phyloP scores from a whole-genome alignment of 441 rosid genomes.

The Corymbia citriodora region DNA sequence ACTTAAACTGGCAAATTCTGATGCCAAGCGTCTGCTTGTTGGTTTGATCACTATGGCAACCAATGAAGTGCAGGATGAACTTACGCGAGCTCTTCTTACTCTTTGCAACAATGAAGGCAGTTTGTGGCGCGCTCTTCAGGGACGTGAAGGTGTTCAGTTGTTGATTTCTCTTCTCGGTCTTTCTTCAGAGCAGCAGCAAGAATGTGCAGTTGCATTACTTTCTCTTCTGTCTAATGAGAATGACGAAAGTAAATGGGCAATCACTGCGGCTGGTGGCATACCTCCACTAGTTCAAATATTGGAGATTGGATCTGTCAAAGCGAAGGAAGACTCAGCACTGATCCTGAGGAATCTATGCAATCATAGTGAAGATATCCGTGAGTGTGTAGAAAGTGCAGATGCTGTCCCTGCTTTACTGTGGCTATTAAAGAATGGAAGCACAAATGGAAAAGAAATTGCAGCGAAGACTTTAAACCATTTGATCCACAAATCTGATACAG shows the following conservation, averaged over 20 bases:
- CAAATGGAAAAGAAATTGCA: conserved; percentile 97
- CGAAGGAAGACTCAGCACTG: conserved; percentile 98
- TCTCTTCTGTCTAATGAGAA: conserved; percentile 92
- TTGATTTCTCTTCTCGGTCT: conserved; percentile 99
- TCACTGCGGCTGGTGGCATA: conserved; percentile 99
- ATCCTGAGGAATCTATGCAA: conserved; percentile 97
- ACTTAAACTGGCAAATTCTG: conserved; percentile 68
- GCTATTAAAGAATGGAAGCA: conserved; percentile 96
- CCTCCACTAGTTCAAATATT: conserved; percentile 99
- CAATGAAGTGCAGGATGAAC: conserved; percentile 97
- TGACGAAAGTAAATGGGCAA: conserved; percentile 99
- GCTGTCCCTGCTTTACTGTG: conserved; percentile 99
- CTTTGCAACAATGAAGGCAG: conserved; percentile 88
- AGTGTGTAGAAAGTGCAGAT: conserved; percentile 99
- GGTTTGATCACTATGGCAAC: conserved; percentile 98
- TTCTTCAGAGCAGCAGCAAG: conserved; percentile 99
- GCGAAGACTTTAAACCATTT: conserved; percentile 97
- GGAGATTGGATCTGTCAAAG: conserved; percentile 97
- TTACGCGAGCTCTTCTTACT: conserved; percentile 75
- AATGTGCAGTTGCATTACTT: conserved; percentile 98
- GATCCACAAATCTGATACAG: conserved; percentile 96
- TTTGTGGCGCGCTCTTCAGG: conserved; percentile 96
- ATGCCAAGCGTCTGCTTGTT: conserved; percentile 96
- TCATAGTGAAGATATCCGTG: conserved; percentile 99
- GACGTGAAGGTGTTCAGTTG: conserved; percentile 98